These are phyloP conservation scores for Nicotiana undulata DNA, from an alignment of 257 asterid genomes.

Conservation along the genomic window DNA sequence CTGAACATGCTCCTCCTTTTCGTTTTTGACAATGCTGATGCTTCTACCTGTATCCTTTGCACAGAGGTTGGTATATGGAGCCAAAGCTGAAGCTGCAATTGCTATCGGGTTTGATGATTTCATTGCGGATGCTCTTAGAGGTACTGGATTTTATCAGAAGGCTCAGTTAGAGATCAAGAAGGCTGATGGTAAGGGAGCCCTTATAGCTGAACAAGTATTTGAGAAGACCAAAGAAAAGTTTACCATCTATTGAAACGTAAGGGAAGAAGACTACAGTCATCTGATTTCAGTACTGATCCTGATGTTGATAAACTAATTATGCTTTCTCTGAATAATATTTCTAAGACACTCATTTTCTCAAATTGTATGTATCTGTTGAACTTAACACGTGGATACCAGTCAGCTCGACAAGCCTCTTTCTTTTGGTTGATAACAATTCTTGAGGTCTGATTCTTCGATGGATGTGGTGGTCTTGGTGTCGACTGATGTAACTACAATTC, in stretches of 20 bases:
- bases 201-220: constrained; percentile 86
- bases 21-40: neutral
- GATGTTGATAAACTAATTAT: neutral
- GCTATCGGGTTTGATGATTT: constrained; percentile 96
- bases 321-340: neutral
- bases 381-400: neutral
- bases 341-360: neutral
- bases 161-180: constrained; percentile 69
- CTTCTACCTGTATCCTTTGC: neutral
- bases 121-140: constrained; percentile 93
- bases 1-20: neutral
- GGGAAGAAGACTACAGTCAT: neutral
- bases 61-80: constrained; percentile 95
- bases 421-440: neutral
- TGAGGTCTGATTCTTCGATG: neutral
- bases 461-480: neutral
- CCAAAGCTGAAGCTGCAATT: constrained; percentile 95
- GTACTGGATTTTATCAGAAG: constrained; percentile 91
- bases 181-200: constrained; percentile 77
- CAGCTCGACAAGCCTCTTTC: neutral
- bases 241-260: constrained; percentile 37
- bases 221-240: constrained; percentile 93
- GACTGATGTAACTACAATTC: neutral
- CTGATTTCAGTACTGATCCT: neutral
- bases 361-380: neutral